Percentiles rank a stretch among this genome's conserved stretches.
Evolutionary conservation across 148 eudicot species (phyloP).

Genomic region (Cornus kousa): DNA sequence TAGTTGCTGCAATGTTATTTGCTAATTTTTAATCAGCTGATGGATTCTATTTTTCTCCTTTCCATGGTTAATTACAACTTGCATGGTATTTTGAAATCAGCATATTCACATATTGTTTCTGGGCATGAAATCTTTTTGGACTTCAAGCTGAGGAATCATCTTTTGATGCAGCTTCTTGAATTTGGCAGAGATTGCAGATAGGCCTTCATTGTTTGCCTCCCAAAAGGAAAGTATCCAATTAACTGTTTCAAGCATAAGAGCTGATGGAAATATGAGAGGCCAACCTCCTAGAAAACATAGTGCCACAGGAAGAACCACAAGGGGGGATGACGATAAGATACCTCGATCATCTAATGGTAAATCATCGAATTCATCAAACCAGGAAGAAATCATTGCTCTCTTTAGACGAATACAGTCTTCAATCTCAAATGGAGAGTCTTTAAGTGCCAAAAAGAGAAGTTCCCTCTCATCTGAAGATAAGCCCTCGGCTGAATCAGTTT

Average conservation of each 20-base stretch:
- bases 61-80: neutral
- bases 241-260: constrained; percentile 17
- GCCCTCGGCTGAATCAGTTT: constrained; percentile 40
- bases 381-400: constrained; percentile 49
- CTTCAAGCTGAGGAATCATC: constrained; percentile 41
- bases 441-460: constrained; percentile 19
- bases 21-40: neutral
- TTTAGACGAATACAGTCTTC: constrained; percentile 51
- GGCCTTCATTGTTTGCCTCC: constrained; percentile 21
- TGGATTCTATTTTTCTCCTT: neutral
- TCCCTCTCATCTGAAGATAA: constrained; percentile 26
- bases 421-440: constrained; percentile 37
- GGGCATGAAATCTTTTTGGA: constrained; percentile 15
- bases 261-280: constrained; percentile 21
- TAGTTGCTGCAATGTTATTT: neutral
- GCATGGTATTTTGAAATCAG: neutral
- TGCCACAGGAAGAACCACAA: constrained; percentile 17
- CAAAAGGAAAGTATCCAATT: constrained; percentile 9
- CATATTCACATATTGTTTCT: neutral
- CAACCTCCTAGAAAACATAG: constrained; percentile 10
- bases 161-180: constrained; percentile 81
- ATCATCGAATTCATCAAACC: constrained; percentile 23
- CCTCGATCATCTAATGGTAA: constrained; percentile 30
- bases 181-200: constrained; percentile 61
- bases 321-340: constrained; percentile 19